A percentile compares a stretch with the other conserved stretches of the same genome.
Evolutionary conservation across 2,329 filamentous ascomycete species (phyloP).

Genomic region (Phaeoacremonium minimum): DNA sequence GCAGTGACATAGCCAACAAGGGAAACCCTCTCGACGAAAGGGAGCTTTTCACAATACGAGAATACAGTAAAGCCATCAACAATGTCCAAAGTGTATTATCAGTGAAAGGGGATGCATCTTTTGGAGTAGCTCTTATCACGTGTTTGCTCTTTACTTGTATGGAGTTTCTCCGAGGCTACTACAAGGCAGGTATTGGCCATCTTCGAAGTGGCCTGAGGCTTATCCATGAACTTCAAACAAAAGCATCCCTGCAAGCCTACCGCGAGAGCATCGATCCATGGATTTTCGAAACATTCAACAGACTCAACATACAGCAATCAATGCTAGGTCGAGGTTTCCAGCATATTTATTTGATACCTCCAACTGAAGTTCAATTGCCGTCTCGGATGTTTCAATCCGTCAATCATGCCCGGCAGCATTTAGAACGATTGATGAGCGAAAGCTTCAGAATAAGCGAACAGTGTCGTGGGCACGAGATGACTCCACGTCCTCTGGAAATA

Average conservation of each 20-base stretch:
- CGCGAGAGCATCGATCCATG: constrained; percentile 7
- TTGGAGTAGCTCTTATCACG: constrained; percentile 30
- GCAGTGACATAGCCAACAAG: too few relatives aligned
- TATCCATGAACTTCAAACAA: constrained; percentile 15
- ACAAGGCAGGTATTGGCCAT: constrained; percentile 19
- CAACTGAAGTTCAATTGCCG: too few relatives aligned
- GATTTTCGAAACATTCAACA: constrained; percentile 18
- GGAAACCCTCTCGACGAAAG: neutral
- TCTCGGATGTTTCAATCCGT: constrained; percentile 3
- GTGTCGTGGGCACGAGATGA: too few relatives aligned
- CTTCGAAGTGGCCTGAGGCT: constrained; percentile 23
- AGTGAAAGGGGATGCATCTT: constrained; percentile 17
- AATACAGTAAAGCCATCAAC: constrained; percentile 33
- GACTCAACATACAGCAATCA: too few relatives aligned
- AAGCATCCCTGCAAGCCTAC: constrained; percentile 3
- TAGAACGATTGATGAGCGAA: neutral
- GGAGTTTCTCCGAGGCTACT: constrained; percentile 29
- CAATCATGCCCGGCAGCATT: neutral
- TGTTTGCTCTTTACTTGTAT: constrained; percentile 34
- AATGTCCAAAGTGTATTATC: constrained; percentile 22
- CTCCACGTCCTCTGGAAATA: too few relatives aligned
- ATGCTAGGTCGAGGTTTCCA: too few relatives aligned
- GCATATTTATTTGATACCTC: too few relatives aligned
- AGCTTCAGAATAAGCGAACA: neutral
- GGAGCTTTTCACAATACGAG: constrained; percentile 19